Conservation (phyloP, 495 filamentous ascomycete genomes). For the Terfezia boudieri region DNA sequence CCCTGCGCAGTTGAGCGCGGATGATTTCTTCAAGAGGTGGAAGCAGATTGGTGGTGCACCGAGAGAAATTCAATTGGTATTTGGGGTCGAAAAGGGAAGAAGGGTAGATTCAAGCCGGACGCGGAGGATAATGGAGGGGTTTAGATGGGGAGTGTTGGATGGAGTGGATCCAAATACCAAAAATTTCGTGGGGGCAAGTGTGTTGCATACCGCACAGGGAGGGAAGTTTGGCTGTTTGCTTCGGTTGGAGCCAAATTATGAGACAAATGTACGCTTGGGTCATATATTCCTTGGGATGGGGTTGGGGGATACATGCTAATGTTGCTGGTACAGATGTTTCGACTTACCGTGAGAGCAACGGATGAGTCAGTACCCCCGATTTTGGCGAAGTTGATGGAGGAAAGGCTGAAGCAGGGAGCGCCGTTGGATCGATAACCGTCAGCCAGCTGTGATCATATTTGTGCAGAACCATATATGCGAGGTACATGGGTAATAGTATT, state of each 20-base stretch:
- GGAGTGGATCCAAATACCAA: constrained; percentile 72
- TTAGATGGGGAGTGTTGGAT: constrained; percentile 69
- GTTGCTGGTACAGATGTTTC: constrained; percentile 49
- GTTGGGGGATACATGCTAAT: constrained; percentile 13
- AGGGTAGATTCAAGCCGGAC: constrained; percentile 24
- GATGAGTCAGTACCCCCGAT: constrained; percentile 68
- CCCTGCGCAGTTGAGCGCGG: constrained; percentile 51
- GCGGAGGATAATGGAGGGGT: constrained; percentile 45
- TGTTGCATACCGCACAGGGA: constrained; percentile 56
- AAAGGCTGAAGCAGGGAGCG: constrained; percentile 40
- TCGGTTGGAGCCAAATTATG: constrained; percentile 84
- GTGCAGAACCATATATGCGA: too few relatives aligned
- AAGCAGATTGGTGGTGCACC: constrained; percentile 84
- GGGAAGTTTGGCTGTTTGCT: constrained; percentile 90
- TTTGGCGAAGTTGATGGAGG: constrained; percentile 68
- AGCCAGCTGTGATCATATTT: too few relatives aligned
- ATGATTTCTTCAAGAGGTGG: constrained; percentile 98
- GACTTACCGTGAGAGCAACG: constrained; percentile 81
- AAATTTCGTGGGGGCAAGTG: constrained; percentile 85
- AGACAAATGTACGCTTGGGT: constrained; percentile 43
- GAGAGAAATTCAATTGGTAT: constrained; percentile 68
- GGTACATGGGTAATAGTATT: too few relatives aligned
- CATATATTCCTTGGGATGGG: not conserved
- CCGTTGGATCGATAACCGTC: too few relatives aligned
- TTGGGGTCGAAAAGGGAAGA: constrained; percentile 38